Evolutionary conservation across 768 basidiomycete genomes (phyloP).

Genomic region (Sarcodon sp.): DNA sequence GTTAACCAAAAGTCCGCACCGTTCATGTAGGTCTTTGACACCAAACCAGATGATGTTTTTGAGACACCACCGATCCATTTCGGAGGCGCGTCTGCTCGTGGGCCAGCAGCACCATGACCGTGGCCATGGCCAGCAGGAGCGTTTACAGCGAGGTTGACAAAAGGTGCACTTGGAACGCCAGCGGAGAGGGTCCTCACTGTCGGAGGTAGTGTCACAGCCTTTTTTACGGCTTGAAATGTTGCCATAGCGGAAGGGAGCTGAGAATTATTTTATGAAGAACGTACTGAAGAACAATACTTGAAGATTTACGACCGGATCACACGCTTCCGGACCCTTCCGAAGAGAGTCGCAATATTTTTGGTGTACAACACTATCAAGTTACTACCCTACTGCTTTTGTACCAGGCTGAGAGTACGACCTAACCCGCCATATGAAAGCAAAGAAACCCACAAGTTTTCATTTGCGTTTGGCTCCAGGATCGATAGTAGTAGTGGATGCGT

Average conservation of each 20-base stretch:
- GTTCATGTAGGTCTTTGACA: conserved; percentile 49
- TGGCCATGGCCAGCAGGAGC: conserved; percentile 44
- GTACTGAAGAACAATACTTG: conserved; percentile 1
- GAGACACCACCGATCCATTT: conserved; percentile 49
- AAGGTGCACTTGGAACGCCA: conserved; percentile 68
- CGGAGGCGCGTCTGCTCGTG: conserved; percentile 51
- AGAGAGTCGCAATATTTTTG: too few species aligned
- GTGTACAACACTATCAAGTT: too few species aligned
- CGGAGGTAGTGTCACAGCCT: conserved; percentile 70
- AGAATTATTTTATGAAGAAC: conserved; percentile 3
- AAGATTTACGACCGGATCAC: neutral
- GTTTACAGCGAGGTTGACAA: conserved; percentile 61
- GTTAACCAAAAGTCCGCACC: conserved; percentile 28
- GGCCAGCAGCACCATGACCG: conserved; percentile 36
- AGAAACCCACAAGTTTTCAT: too few species aligned
- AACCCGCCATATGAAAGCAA: too few species aligned
- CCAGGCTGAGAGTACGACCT: too few species aligned
- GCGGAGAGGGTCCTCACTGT: conserved; percentile 69
- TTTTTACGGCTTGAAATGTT: conserved; percentile 64
- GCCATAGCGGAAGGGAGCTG: conserved; percentile 34
- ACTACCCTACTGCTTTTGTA: too few species aligned
- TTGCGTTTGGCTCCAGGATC: too few species aligned
- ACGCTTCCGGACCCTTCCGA: too few species aligned
- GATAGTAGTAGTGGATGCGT: too few species aligned
- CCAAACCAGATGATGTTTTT: conserved; percentile 37